phyloP scores from a whole-genome alignment of 108 stramenopile genomes.

The Pseudonitzschia multiseries region DNA sequence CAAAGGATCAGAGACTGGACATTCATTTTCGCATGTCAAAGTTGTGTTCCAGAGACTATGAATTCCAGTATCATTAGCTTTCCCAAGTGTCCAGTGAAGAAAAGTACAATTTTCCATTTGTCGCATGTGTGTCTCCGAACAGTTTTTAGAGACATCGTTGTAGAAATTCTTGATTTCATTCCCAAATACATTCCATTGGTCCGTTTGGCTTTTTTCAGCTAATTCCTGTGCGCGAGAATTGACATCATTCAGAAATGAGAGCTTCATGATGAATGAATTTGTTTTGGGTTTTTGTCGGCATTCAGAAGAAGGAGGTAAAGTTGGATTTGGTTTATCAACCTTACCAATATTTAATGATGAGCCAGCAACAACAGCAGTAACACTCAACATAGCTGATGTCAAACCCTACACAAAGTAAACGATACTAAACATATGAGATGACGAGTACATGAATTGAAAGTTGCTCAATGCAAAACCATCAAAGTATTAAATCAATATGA shows the following conservation, averaged over 20 bases:
- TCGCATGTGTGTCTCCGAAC: not conserved
- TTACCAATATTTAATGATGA: too few relatives aligned
- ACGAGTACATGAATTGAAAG: not conserved
- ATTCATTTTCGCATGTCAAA: not conserved
- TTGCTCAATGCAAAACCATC: too few relatives aligned
- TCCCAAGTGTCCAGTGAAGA: too few relatives aligned
- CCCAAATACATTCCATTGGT: not conserved
- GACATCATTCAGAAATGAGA: not conserved
- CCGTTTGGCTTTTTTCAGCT: not conserved
- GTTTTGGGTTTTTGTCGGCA: not conserved
- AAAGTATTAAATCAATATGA: too few relatives aligned
- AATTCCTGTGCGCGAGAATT: not conserved
- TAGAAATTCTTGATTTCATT: not conserved
- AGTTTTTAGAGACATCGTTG: not conserved
- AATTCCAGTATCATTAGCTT: not conserved
- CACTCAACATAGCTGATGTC: not conserved
- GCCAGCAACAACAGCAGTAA: not conserved
- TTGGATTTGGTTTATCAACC: too few relatives aligned
- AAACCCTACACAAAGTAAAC: not conserved
- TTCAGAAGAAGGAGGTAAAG: not conserved
- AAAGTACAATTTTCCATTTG: not conserved
- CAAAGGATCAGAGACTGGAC: not conserved
- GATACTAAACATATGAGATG: not conserved
- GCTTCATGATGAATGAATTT: not conserved
- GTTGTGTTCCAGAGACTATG: not conserved